Evolutionary conservation across 2,329 filamentous ascomycete genomes (phyloP), one percentile per base, ranked within the genome.

Genomic region (Madurella mycetomatis): DNA sequence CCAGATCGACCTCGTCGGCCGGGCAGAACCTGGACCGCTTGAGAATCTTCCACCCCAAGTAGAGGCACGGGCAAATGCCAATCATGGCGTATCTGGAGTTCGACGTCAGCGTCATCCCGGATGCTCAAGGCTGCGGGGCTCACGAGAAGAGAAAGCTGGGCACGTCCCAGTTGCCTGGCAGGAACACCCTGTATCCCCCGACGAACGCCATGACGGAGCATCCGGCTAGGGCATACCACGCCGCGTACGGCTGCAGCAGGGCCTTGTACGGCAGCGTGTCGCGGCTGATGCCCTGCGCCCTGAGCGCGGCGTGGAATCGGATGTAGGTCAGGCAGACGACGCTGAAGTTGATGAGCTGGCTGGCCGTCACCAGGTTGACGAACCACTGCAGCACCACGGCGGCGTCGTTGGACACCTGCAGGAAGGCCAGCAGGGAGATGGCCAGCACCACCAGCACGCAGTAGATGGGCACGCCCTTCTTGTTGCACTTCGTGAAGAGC

Each of bases 41-140:
- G 60, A 81, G 53, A 1, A 87, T 9, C 70, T 90, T 91, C 82
- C 85, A 90, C 5, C 76, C 78, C 2, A 86, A 30, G 64, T 81
- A 91, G 9, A 90, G 71, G 5, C 74, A 9, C 2, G 67, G 67
- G 17, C 47, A 61, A 31, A 67, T 49, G 19, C 50, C 59, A 19
- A 69, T 64, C 67, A 69, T 69, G 9, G 65, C 65, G 48, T 68
- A 69, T 12, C 64, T 67, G 53, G 11, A 15, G 34, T 37, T 5
- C 34, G 19, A 1, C 25, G 46, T 51, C 41, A 56, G 47, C 47
- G 30, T 11, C 34, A 37, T 12, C 34, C 34, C 4, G 11, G 34
- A 11, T 5, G 34, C 30, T 11, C 45, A 7, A 39, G 11, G 15
- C 1, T 12, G 41, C 3, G 18, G 50, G 12, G 64, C 64, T 58